Evolutionary conservation across 75 land plant genomes (phyloP).

Genomic region (Cunninghamia lanceolata): DNA sequence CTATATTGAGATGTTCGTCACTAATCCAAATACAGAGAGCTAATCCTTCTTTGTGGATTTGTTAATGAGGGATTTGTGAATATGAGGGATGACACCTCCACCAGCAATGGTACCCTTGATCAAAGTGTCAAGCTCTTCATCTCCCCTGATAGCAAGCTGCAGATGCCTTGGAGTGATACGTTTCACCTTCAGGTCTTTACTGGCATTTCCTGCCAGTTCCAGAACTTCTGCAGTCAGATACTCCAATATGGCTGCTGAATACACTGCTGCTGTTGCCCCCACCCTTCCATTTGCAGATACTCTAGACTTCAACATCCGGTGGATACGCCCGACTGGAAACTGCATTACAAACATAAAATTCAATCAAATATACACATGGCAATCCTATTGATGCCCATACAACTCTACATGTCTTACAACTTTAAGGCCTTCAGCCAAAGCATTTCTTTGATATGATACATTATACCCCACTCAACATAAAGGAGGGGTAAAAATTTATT

Average conservation of each 20-base stretch:
- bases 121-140: slow-evolving; percentile 62
- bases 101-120: slow-evolving; percentile 51
- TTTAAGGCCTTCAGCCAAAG: background rate
- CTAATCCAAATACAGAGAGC: background rate
- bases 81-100: slow-evolving; percentile 67
- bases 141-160: slow-evolving; percentile 63
- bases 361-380: background rate
- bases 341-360: slow-evolving; percentile 8
- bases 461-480: too few species aligned
- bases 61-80: slow-evolving; percentile 64
- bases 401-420: background rate
- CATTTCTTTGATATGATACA: background rate
- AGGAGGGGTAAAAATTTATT: too few species aligned
- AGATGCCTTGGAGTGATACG: slow-evolving; percentile 57
- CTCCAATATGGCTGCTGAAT: slow-evolving; percentile 59
- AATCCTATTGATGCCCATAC: background rate
- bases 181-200: slow-evolving; percentile 51
- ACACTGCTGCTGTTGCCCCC: slow-evolving; percentile 66
- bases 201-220: slow-evolving; percentile 65
- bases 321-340: slow-evolving; percentile 51
- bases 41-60: slow-evolving; percentile 40
- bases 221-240: slow-evolving; percentile 65
- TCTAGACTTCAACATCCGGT: slow-evolving; percentile 37
- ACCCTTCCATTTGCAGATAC: slow-evolving; percentile 48
- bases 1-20: background rate